These are phyloP conservation scores for Miscanthus sacchariflorus DNA, from an alignment of 202 grass and related monocot species.

Conservation along the genomic window DNA sequence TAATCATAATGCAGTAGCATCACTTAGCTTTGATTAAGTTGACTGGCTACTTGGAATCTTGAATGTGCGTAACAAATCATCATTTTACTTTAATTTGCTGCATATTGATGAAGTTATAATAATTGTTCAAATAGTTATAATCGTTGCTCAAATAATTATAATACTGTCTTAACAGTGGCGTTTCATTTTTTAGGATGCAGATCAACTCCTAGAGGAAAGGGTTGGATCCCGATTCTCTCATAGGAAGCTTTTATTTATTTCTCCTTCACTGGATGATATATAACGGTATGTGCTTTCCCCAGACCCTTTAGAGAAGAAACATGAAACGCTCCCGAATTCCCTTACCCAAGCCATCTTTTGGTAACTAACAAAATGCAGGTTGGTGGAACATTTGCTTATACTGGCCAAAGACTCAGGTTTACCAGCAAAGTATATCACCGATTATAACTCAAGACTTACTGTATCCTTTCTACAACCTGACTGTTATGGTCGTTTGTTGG, in stretches of 20 bases:
- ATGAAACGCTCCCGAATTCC: slow-evolving; percentile 22
- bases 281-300: slow-evolving; percentile 56
- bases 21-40: slow-evolving; percentile 17
- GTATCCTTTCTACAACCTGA: slow-evolving; percentile 68
- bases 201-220: slow-evolving; percentile 96
- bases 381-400: slow-evolving; percentile 78
- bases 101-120: background rate
- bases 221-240: slow-evolving; percentile 93
- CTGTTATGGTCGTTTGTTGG: background rate
- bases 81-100: slow-evolving; percentile 14
- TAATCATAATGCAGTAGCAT: background rate
- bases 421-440: slow-evolving; percentile 61
- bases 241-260: slow-evolving; percentile 87
- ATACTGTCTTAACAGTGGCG: background rate
- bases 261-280: slow-evolving; percentile 70
- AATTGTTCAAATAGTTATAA: background rate
- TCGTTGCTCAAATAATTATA: background rate
- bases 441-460: slow-evolving; percentile 75
- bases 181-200: slow-evolving; percentile 74
- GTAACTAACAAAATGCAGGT: slow-evolving; percentile 51
- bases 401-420: slow-evolving; percentile 58
- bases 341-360: slow-evolving; percentile 28
- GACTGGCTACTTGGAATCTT: background rate
- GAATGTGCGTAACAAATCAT: slow-evolving; percentile 1
- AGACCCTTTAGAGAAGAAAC: background rate